Evolutionary conservation across 208 protist genomes (phyloP), one percentile per base, ranked within the genome.

Genomic region (Novymonas esmeraldas): DNA sequence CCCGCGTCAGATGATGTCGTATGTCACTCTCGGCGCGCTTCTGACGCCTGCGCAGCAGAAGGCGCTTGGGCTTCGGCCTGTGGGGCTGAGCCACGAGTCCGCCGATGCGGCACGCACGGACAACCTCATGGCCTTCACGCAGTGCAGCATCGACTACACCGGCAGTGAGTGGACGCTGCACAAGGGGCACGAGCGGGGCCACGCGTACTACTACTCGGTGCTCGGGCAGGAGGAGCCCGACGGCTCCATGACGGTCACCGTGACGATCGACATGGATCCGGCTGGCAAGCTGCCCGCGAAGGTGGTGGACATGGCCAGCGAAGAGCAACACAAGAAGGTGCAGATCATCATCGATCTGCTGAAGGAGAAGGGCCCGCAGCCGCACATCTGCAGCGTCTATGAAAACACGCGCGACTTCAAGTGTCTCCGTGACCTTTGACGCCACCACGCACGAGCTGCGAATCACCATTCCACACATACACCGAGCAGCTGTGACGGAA

Each of bases 191-290:
- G 71, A 49, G 64, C 69, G 42, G 7, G 56, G 52, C 36, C 67
- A 46, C 64, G 56, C 58, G 48, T 75, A 56, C 45, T 38, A 39
- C 52, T 87, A 84, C 59, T 46, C 59, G 14, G 66, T 81, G 45
- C 59, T 84, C 28, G 77, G 65, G 0, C 45, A 76, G 29, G 82
- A 87, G 34, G 82, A 83, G 64, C 51, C 63, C 0, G 82, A 85
- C 67, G 76, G 76, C 6, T 83, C 82, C 4, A 14, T 89, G 33
- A 78, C 74, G 46, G 42, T 89, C 31, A 79, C 67, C 0, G n/a
- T 78, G 24, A 67, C 69, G 24, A 59, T 80, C 49, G 70, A 77
- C 57, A 70, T 89, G 54, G 75, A 79, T 54, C 73, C 74, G 10
- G 61, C 51, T 11, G 70, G 61, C 33, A 60, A 46, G 42, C 48